These are phyloP conservation scores for Teratosphaeria zuluensis DNA, from an alignment of 2,329 filamentous ascomycete genomes.

Conservation along the genomic window DNA sequence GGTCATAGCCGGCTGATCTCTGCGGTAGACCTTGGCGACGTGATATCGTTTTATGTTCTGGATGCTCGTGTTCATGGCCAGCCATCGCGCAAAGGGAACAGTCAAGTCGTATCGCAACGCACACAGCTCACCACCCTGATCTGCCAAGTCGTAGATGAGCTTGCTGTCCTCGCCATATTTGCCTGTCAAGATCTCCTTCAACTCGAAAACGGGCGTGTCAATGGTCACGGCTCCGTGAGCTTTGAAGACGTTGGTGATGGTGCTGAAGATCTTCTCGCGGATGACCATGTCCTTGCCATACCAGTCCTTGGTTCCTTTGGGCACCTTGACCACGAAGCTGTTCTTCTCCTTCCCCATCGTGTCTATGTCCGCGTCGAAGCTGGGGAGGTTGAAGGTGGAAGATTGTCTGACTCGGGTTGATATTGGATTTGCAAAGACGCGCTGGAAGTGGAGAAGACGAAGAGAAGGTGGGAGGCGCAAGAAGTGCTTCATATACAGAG, in stretches of 20 bases:
- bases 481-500: not conserved
- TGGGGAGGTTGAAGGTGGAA: not conserved
- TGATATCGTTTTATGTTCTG: constrained; percentile 88
- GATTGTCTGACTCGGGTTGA: not conserved
- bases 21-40: constrained; percentile 82
- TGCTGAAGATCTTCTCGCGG: constrained; percentile 68
- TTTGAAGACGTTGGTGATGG: constrained; percentile 71
- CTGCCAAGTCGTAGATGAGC: constrained; percentile 81
- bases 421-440: not conserved
- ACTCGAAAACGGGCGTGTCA: constrained; percentile 76
- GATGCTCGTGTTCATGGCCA: constrained; percentile 79
- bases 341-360: constrained; percentile 37
- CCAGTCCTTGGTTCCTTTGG: constrained; percentile 88
- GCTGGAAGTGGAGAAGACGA: not conserved
- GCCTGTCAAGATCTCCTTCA: constrained; percentile 74
- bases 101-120: constrained; percentile 81
- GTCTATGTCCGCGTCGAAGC: not conserved
- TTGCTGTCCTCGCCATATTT: constrained; percentile 92
- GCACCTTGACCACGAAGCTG: constrained; percentile 65
- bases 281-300: constrained; percentile 69
- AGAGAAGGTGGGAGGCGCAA: not conserved
- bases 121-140: constrained; percentile 78
- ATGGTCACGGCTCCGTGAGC: constrained; percentile 71
- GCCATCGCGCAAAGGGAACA: constrained; percentile 82
- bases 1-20: constrained; percentile 75